Conservation (phyloP, 2,329 filamentous ascomycete genomes). For the Drechslerella dactyloides region DNA sequence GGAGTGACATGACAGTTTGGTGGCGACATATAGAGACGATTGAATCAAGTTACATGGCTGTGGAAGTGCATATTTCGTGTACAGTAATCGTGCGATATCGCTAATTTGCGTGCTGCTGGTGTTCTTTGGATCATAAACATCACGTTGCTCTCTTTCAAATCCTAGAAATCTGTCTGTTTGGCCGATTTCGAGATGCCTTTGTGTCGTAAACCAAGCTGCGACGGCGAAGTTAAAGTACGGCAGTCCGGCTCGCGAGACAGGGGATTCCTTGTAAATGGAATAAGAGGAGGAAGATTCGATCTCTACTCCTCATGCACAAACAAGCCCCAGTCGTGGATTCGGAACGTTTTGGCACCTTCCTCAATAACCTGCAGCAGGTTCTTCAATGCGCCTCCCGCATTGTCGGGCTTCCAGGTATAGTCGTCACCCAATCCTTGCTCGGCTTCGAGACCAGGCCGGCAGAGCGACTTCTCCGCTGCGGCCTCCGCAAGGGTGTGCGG, state of each 20-base stretch:
- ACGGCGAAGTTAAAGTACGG: too few species aligned
- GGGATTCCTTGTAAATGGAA: too few species aligned
- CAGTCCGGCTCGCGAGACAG: too few species aligned
- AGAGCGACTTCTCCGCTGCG: conserved; percentile 50
- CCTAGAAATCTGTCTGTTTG: background rate
- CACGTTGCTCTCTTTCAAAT: background rate
- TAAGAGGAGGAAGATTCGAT: too few species aligned
- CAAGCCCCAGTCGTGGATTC: conserved; percentile 51
- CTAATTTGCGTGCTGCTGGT: background rate
- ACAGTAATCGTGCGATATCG: too few species aligned
- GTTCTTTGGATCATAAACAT: background rate
- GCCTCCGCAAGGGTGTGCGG: conserved; percentile 50
- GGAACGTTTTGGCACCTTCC: conserved; percentile 43
- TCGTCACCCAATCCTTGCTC: conserved; percentile 44
- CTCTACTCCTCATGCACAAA: conserved; percentile 50
- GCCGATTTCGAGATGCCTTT: too few species aligned
- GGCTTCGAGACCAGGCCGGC: conserved; percentile 47
- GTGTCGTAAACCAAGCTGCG: too few species aligned
- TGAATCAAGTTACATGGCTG: too few species aligned
- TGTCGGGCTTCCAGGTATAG: conserved; percentile 35
- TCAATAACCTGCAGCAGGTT: conserved; percentile 50
- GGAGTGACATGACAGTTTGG: too few species aligned
- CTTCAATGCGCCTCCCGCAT: conserved; percentile 23
- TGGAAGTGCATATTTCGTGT: too few species aligned
- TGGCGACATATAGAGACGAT: too few species aligned